Conservation (phyloP, 495 filamentous ascomycete genomes). For the Trichoderma parareesei region DNA sequence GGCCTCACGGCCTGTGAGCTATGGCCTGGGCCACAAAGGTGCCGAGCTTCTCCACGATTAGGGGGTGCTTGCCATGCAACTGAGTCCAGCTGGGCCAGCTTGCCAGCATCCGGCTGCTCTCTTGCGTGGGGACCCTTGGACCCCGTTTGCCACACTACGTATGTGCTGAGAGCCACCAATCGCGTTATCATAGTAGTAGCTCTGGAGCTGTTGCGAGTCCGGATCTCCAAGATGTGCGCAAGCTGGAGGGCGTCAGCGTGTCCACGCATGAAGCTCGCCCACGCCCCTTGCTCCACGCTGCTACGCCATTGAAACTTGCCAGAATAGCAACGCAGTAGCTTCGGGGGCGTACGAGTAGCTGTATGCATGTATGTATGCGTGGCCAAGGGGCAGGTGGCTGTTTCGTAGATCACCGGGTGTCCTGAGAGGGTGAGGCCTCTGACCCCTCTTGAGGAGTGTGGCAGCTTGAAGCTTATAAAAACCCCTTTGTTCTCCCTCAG, state of each 20-base stretch:
- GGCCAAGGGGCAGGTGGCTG: not conserved
- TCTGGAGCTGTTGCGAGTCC: slow-evolving; percentile 5
- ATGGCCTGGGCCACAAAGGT: slow-evolving; percentile 4
- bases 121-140: not conserved
- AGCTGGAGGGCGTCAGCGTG: not conserved
- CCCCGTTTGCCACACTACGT: slow-evolving; percentile 6
- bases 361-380: not conserved
- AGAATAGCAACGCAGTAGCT: slow-evolving; percentile 8
- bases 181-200: not conserved
- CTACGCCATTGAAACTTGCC: slow-evolving; percentile 9
- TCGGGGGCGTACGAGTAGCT: not conserved
- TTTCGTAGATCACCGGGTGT: not conserved
- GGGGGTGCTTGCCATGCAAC: not conserved
- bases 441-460: not conserved
- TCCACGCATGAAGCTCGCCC: not conserved
- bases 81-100: not conserved
- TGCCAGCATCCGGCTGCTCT: not conserved
- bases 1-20: not conserved
- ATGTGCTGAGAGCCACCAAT: slow-evolving; percentile 8
- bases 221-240: not conserved
- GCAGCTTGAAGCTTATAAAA: slow-evolving; percentile 8
- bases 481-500: not conserved
- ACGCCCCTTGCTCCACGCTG: slow-evolving; percentile 4
- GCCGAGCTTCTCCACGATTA: slow-evolving; percentile 5
- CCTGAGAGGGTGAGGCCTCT: not conserved